Evolutionary conservation across 768 basidiomycete genomes (phyloP), one percentile per base, ranked within the genome.

Genomic region (Mycena vitilis): DNA sequence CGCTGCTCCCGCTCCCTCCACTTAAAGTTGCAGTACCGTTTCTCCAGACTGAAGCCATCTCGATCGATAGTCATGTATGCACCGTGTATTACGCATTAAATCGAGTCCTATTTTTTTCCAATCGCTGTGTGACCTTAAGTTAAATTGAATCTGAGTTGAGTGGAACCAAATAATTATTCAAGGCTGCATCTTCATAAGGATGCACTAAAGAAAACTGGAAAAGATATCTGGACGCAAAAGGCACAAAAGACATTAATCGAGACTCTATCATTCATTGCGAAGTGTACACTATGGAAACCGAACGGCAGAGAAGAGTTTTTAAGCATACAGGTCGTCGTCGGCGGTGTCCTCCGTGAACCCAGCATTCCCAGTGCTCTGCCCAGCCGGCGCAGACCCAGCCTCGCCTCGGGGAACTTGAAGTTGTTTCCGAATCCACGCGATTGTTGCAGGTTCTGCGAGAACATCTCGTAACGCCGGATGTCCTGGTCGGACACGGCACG

Each of bases 401-500:
- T 76, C 82, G 59, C 88, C 74, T 96, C 96, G 37, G 98, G 98
- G 95, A 99, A 99, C 86, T 95, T 96, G 91, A 99, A 99, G 79
- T 89, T 92, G 82, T 91, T 92, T 55, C 97, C 96, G 77, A 98
- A 96, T 53, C 91, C 92, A 77, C 95, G 91, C 68, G 93, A 94
- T 80, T 95, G 95, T 81, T 95, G 94, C 68, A 95, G 82, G 79
- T 95, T 95, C 91, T 94, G 96, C 42, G 96, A 83, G 80, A 99
- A 99, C 91, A 98, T 96, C 88, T 99, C 97, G 81, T 99, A 99
- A 60, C 96, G 91, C 75, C 96, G 89, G 81, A 99, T 97, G 77
- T 99, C 97, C 71, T 93, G 90, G 77, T 98, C 96, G 15, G 95
- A 96, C 62, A 99, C 97, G 15, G 96, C 98, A 60, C 98, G 92